phyloP scores from a whole-genome alignment of 179 eudicot genomes.

The Sideroxylon spinosum region DNA sequence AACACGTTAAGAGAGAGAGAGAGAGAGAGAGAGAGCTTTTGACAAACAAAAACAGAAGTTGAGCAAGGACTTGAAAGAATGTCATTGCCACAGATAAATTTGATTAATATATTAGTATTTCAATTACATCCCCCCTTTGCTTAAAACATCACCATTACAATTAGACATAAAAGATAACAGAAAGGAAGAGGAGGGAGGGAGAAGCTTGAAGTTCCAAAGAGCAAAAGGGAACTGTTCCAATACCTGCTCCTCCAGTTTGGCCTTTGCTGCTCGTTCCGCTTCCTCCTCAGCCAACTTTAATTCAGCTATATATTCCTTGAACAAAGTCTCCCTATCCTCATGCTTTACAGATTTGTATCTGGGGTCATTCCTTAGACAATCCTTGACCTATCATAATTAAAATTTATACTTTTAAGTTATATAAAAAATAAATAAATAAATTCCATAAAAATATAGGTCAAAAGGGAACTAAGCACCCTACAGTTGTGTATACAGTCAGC shows the following conservation, averaged over 20 bases:
- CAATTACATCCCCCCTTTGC: not conserved
- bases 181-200: not conserved
- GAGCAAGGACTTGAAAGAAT: not conserved
- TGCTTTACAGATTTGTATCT: conserved; percentile 86
- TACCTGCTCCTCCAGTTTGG: conserved; percentile 88
- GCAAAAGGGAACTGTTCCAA: conserved; percentile 8
- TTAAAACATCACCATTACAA: not conserved
- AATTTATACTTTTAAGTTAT: not conserved
- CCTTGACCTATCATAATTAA: conserved; percentile 65
- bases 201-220: not conserved
- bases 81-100: not conserved
- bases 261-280: conserved; percentile 53
- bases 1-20: not conserved
- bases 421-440: not conserved
- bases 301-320: conserved; percentile 71
- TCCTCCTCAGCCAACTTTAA: conserved; percentile 69
- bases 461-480: not conserved
- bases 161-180: not conserved
- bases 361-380: conserved; percentile 71
- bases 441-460: not conserved
- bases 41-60: not conserved
- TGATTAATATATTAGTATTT: not conserved
- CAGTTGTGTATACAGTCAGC: not conserved
- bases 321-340: conserved; percentile 79
- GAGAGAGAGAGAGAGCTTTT: conserved; percentile 5